Evolutionary conservation across 2,329 filamentous ascomycete genomes (phyloP).

Genomic region (Nemania serpens): DNA sequence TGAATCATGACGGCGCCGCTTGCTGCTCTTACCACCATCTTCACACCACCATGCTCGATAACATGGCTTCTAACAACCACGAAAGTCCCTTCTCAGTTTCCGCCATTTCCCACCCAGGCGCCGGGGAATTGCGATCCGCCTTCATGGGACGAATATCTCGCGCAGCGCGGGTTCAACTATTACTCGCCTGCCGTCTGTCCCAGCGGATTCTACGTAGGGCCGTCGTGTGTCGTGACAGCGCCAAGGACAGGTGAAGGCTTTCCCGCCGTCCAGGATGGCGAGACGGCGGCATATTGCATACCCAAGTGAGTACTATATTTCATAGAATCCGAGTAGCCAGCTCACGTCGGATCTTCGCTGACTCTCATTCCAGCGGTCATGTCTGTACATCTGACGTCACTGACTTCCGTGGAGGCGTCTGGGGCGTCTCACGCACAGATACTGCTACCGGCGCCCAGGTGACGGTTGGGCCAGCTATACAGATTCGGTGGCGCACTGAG

Average conservation of each 20-base stretch:
- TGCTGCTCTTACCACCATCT: slow-evolving; percentile 48
- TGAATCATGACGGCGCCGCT: slow-evolving; percentile 33
- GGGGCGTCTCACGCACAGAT: slow-evolving; percentile 35
- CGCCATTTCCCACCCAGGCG: slow-evolving; percentile 39
- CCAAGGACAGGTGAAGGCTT: slow-evolving; percentile 40
- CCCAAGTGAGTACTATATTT: slow-evolving; percentile 33
- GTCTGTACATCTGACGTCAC: slow-evolving; percentile 47
- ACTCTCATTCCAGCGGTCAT: slow-evolving; percentile 38
- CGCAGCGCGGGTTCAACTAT: slow-evolving; percentile 42
- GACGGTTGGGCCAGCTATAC: slow-evolving; percentile 33
- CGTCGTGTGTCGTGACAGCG: slow-evolving; percentile 27
- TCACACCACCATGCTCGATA: slow-evolving; percentile 46
- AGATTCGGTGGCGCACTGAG: slow-evolving; percentile 35
- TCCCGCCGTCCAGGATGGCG: slow-evolving; percentile 29
- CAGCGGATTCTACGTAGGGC: slow-evolving; percentile 32
- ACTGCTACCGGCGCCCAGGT: slow-evolving; percentile 20
- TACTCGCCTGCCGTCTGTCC: slow-evolving; percentile 37
- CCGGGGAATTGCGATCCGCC: slow-evolving; percentile 44
- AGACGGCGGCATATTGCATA: slow-evolving; percentile 36
- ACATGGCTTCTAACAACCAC: slow-evolving; percentile 48
- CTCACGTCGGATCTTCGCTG: not conserved
- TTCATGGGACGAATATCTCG: slow-evolving; percentile 43
- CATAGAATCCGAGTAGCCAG: not conserved
- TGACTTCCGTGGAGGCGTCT: slow-evolving; percentile 28
- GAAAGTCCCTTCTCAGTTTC: slow-evolving; percentile 46